A percentile compares a stretch with the other conserved stretches of the same genome.
Evolutionary conservation across 305 asterid genomes (phyloP).

Genomic region (Ajuga reptans): DNA sequence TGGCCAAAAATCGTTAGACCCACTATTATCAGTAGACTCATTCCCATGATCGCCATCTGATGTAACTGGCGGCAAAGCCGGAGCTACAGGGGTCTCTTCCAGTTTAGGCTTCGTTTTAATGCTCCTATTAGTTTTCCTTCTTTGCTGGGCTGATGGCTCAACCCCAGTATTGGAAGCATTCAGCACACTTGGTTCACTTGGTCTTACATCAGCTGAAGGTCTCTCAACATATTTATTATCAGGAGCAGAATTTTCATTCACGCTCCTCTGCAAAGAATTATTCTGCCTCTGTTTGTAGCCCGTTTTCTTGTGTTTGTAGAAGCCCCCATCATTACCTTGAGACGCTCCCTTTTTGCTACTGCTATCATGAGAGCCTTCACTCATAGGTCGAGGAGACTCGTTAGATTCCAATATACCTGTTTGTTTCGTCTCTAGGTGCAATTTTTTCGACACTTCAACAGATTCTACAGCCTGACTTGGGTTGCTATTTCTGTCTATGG

Average conservation of each 20-base stretch:
- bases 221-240: slow-evolving; percentile 27
- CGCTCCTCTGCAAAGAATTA: slow-evolving; percentile 31
- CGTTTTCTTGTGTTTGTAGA: slow-evolving; percentile 39
- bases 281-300: slow-evolving; percentile 57
- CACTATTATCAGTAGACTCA: slow-evolving; percentile 33
- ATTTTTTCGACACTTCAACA: slow-evolving; percentile 23
- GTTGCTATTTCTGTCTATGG: slow-evolving; percentile 24
- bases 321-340: slow-evolving; percentile 43
- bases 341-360: slow-evolving; percentile 26
- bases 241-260: slow-evolving; percentile 32
- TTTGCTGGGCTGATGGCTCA: slow-evolving; percentile 45
- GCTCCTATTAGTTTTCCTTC: slow-evolving; percentile 48
- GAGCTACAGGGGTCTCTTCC: slow-evolving; percentile 32
- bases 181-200: slow-evolving; percentile 30
- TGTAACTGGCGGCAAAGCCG: slow-evolving; percentile 29
- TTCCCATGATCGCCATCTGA: slow-evolving; percentile 30
- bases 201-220: slow-evolving; percentile 32
- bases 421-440: slow-evolving; percentile 30
- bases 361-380: slow-evolving; percentile 30
- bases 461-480: slow-evolving; percentile 32
- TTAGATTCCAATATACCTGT: slow-evolving; percentile 25
- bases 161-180: slow-evolving; percentile 27
- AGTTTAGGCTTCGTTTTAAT: slow-evolving; percentile 52
- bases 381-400: slow-evolving; percentile 24
- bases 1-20: slow-evolving; percentile 31